A percentile compares a stretch with the other conserved stretches of the same genome.
These are phyloP conservation scores for Salix brachista DNA, from an alignment of 345 rosid species.

Conservation along the genomic window DNA sequence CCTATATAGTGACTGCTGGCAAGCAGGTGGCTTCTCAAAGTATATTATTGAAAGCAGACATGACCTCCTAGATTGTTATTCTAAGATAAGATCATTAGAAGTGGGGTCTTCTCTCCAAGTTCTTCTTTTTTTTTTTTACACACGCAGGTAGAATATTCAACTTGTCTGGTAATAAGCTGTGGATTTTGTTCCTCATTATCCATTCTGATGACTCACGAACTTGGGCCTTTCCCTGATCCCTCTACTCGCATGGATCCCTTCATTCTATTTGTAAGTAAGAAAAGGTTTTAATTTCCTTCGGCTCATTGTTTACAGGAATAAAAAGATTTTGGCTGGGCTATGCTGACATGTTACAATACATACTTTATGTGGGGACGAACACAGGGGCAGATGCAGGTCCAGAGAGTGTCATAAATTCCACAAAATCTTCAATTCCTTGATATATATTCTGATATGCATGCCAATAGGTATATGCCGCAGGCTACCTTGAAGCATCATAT, in stretches of 20 bases:
- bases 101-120: slow-evolving; percentile 5
- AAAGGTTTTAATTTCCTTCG: not conserved
- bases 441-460: not conserved
- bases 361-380: slow-evolving; percentile 23
- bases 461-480: not conserved
- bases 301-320: not conserved
- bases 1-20: slow-evolving; percentile 15
- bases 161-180: slow-evolving; percentile 23
- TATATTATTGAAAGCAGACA: slow-evolving; percentile 22
- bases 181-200: slow-evolving; percentile 26
- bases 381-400: not conserved
- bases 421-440: not conserved
- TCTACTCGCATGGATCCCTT: slow-evolving; percentile 4
- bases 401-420: not conserved
- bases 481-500: not conserved
- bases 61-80: slow-evolving; percentile 8
- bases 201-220: slow-evolving; percentile 1
- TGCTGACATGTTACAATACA: slow-evolving; percentile 15
- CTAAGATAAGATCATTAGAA: slow-evolving; percentile 11
- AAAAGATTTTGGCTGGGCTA: not conserved
- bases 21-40: not conserved
- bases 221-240: not conserved
- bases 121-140: not conserved
- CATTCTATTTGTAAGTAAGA: not conserved
- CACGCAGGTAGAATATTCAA: slow-evolving; percentile 28